Conservation (phyloP, 441 rosid genomes). For the Euphorbia schlechtendalii region DNA sequence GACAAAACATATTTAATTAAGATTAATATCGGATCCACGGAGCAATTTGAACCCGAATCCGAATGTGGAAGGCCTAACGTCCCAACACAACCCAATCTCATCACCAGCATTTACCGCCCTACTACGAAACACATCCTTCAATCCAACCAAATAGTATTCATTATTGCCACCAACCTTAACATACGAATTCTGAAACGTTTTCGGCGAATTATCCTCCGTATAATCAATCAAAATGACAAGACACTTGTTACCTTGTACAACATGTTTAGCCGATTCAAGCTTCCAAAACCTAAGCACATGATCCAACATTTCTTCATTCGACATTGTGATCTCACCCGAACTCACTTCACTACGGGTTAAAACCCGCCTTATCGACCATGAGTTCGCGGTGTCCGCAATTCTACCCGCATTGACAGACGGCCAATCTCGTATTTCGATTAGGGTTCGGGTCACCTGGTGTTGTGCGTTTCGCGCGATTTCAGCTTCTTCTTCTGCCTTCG, state of each 20-base stretch:
- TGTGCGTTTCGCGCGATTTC: slow-evolving; percentile 17
- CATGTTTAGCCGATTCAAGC: slow-evolving; percentile 18
- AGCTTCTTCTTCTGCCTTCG: slow-evolving; percentile 29
- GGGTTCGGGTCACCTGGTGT: slow-evolving; percentile 11
- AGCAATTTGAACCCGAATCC: slow-evolving; percentile 27
- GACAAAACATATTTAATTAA: too few species aligned
- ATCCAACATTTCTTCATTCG: slow-evolving; percentile 20
- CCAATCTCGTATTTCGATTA: slow-evolving; percentile 24
- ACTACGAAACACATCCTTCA: slow-evolving; percentile 21
- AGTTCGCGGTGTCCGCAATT: slow-evolving; percentile 13
- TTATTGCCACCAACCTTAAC: slow-evolving; percentile 16
- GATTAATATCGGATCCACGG: slow-evolving; percentile 8
- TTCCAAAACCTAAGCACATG: slow-evolving; percentile 29
- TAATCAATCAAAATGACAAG: slow-evolving; percentile 24
- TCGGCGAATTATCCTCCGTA: slow-evolving; percentile 25
- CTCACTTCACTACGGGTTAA: slow-evolving; percentile 18
- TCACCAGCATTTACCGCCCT: slow-evolving; percentile 19
- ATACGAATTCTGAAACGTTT: slow-evolving; percentile 21
- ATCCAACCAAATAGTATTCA: slow-evolving; percentile 20
- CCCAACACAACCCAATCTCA: slow-evolving; percentile 31
- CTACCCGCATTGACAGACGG: not conserved
- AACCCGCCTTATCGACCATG: slow-evolving; percentile 24
- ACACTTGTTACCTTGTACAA: slow-evolving; percentile 18
- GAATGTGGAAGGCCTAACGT: slow-evolving; percentile 15
- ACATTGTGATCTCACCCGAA: slow-evolving; percentile 21